These are phyloP conservation scores for Colletotrichum trifolii DNA, from an alignment of 2,329 filamentous ascomycete genomes.

Conservation along the genomic window DNA sequence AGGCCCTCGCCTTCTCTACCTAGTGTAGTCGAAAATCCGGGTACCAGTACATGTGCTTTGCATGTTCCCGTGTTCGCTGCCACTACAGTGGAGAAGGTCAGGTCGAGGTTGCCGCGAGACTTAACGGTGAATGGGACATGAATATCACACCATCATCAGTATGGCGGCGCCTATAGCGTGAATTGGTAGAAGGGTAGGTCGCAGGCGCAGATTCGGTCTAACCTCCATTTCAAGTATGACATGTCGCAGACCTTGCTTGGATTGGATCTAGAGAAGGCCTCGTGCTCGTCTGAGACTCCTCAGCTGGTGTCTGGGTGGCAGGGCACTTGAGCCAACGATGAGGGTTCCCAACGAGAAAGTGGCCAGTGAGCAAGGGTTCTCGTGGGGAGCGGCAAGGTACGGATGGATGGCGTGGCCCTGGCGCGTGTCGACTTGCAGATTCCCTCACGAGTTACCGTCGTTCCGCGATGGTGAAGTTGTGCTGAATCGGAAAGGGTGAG, in stretches of 20 bases:
- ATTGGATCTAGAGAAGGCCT: slow-evolving; percentile 8
- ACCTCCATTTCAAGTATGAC: neutral
- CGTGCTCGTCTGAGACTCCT: slow-evolving; percentile 7
- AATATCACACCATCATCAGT: slow-evolving; percentile 14
- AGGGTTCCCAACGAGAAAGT: slow-evolving; percentile 17
- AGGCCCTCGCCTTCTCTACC: neutral
- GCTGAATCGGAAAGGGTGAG: slow-evolving; percentile 17
- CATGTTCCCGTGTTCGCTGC: neutral
- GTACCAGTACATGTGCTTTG: slow-evolving; percentile 6
- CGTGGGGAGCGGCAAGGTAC: slow-evolving; percentile 18
- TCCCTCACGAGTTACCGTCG: slow-evolving; percentile 21
- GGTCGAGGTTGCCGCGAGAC: too few species aligned
- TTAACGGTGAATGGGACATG: neutral
- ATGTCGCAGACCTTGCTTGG: slow-evolving; percentile 9
- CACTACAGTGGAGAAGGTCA: neutral
- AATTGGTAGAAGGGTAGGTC: too few species aligned
- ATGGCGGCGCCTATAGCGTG: neutral
- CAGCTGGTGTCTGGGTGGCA: neutral
- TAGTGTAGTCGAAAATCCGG: slow-evolving; percentile 1
- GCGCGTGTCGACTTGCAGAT: slow-evolving; percentile 25
- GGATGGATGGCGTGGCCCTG: slow-evolving; percentile 11
- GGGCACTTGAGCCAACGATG: slow-evolving; percentile 10
- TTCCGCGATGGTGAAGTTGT: slow-evolving; percentile 9
- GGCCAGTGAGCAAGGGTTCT: slow-evolving; percentile 6
- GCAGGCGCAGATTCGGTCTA: neutral